Evolutionary conservation across 2,329 filamentous ascomycete species (phyloP), one percentile per base, ranked within the genome.

Genomic region (Aspergillus flavus): DNA sequence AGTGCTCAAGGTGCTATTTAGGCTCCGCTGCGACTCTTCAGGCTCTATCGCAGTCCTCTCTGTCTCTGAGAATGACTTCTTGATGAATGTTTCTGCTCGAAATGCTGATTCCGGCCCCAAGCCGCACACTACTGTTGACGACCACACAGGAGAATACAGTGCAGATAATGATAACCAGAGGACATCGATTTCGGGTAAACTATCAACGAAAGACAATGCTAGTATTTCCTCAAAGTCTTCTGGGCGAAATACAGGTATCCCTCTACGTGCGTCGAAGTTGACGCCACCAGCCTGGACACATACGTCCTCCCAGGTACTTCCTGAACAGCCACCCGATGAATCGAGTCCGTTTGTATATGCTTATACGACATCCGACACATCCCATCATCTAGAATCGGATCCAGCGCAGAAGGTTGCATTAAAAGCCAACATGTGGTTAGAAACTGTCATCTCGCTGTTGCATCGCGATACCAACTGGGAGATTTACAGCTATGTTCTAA

Each of bases 401-500:
- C 36, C 66, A 6, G 61, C 69, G 39, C 78, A 77, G 61, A 74
- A 79, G n/a, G 77, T 80, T 2, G 78, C 84, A 9, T 79, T 93
- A 59, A 85, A 87, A 59, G 84, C 90, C 54, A 83, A 84, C 16
- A 78, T 84, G 46, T 97, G 93, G 91, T 83, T 96, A n/a, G 91
- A 94, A 66, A 84, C 88, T 12, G 83, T 96, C 43, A 86, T 92
- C 30, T 83, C 84, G n/a, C 80, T 95, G n/a, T 80, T 96, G 50
- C 87, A 91, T 67, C 85, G 88, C 61, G 91, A 90, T 46, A 86
- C 87, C 55, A 90, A 95, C 65, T 98, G 94, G 94, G 93, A 98
- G 74, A 83, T 96, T 1, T 97, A 96, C 81, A 94, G 92, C 77
- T 97, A 94, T 74, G 86, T 94, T 21, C 82, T 99, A 34, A 91